phyloP scores from a whole-genome alignment of 1,284 basidiomycete species.

The Cryptococcus sp. region DNA sequence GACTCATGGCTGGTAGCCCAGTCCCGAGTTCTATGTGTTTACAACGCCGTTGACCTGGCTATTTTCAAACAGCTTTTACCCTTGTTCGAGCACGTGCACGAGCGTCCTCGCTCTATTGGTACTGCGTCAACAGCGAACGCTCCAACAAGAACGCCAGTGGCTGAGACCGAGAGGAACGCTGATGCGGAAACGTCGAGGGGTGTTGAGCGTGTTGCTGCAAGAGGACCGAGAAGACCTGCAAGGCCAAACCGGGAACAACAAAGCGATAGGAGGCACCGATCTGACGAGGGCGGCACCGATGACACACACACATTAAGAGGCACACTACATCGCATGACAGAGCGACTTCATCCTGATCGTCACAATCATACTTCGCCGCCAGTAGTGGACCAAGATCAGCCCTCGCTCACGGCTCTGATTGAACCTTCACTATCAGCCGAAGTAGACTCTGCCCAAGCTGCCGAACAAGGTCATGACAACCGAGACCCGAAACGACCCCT shows the following conservation, averaged over 20 bases:
- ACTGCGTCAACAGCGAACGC: no score
- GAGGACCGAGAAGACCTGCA: no score
- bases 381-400: neutral
- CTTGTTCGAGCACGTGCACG: neutral
- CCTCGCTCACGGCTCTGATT: neutral
- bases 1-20: neutral
- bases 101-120: no score
- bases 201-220: neutral
- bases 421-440: no score
- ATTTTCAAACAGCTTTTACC: neutral
- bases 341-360: neutral
- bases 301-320: neutral
- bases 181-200: neutral
- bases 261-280: neutral
- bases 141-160: neutral
- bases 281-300: neutral
- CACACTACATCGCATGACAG: slow-evolving; percentile 2
- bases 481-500: no score
- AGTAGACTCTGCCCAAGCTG: no score
- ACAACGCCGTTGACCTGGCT: neutral
- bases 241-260: neutral
- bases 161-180: neutral
- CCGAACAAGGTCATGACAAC: no score
- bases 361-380: neutral
- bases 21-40: neutral